Conservation (phyloP, 208 protist species). For the Herpetomonas tarakana region DNA sequence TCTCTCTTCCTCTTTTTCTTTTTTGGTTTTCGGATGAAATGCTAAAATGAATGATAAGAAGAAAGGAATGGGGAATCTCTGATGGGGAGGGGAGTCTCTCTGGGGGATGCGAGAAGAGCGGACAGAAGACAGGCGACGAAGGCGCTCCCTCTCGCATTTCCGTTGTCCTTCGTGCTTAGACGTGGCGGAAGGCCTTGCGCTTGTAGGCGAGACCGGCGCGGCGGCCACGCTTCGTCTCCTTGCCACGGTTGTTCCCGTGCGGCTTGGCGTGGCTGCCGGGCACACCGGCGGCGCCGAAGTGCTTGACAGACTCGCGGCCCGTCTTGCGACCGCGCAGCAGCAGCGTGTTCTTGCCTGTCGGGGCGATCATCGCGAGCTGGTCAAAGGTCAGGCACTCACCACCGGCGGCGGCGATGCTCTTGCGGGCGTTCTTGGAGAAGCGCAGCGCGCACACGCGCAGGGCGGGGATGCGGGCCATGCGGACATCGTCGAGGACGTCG, state of each 20-base stretch:
- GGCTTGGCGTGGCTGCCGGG: constrained; percentile 92
- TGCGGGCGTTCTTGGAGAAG: constrained; percentile 98
- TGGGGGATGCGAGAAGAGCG: background rate
- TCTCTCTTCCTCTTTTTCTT: too few species aligned
- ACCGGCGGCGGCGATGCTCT: constrained; percentile 97
- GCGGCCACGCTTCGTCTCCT: constrained; percentile 95
- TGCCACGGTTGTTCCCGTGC: constrained; percentile 69
- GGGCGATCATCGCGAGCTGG: constrained; percentile 93
- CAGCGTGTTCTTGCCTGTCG: constrained; percentile 97
- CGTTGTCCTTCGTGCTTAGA: constrained; percentile 45
- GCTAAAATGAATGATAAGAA: constrained; percentile 9
- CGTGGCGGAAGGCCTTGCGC: constrained; percentile 74
- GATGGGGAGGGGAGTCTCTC: background rate
- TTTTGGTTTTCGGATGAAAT: background rate
- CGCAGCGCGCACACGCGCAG: constrained; percentile 97
- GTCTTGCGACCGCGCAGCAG: constrained; percentile 97
- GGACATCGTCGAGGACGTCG: constrained; percentile 98
- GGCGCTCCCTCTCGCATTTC: constrained; percentile 30
- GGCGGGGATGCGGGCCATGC: constrained; percentile 95
- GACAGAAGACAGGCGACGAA: background rate
- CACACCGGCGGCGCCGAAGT: constrained; percentile 98
- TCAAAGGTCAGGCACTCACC: constrained; percentile 99
- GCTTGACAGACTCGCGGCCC: constrained; percentile 96
- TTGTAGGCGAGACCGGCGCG: constrained; percentile 80
- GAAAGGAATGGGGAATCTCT: constrained; percentile 18